Evolutionary conservation across 345 rosid species (phyloP), one percentile per base, ranked within the genome.

Genomic region (Corchorus capsularis): DNA sequence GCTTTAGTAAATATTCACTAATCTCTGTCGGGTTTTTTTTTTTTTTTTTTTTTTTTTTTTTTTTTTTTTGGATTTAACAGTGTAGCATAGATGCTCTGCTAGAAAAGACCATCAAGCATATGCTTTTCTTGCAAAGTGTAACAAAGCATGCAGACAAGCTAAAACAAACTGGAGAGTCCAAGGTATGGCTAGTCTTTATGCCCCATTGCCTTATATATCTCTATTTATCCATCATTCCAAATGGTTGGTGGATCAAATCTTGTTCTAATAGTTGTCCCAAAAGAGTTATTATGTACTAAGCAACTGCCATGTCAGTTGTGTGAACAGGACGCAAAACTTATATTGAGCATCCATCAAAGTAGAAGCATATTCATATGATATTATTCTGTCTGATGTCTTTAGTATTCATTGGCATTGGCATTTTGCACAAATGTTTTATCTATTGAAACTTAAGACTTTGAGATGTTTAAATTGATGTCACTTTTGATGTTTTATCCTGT

Each of bases 61-160:
- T 6, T 39, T 39, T n/a, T 62, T 78, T 49, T 46, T 80, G 46
- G 69, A 75, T 72, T 79, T 50, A 78, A 86, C 98, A 96, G 99
- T 96, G 97, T 85, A 96, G 99, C 89, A 96, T 96, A 71, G 99
- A 96, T 84, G 94, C 99, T 4, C 89, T 96, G 43, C 87, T 96
- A 0, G 99, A 96, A 79, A 95, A 89, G 4, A 96, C 99, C 53
- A 88, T 96, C 84, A 96, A 92, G 86, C 99, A 96, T 78, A 96
- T 96, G 99, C 97, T 92, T 82, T 96, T 96, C 94, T 87, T 96
- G 81, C 98, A 96, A 87, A 90, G 95, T 60, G 97, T 96, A 77
- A 91, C 93, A 0, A 94, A 92, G 87, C 97, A 96, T 78, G 91
- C 95, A 3, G 98, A 96, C 86, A 94, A 92, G 83, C 87, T 96